Evolutionary conservation across 1,139 yeast species (phyloP).

Genomic region (Debaryomyces nepalensis): DNA sequence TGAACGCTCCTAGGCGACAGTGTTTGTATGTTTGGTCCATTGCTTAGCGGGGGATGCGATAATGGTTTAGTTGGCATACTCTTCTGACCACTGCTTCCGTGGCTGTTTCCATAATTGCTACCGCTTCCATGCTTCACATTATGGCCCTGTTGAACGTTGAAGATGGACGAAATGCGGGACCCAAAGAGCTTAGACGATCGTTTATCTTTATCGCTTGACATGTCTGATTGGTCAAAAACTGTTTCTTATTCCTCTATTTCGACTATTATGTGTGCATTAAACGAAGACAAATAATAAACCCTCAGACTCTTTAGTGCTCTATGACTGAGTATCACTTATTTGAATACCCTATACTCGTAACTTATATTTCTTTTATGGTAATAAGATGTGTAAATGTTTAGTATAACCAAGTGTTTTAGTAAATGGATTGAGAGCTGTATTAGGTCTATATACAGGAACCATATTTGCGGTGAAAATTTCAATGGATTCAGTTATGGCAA

Average conservation of each 20-base stretch:
- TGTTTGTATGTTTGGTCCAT: background rate
- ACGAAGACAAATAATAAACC: background rate
- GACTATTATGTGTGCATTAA: conserved; percentile 1
- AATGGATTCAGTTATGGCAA: background rate
- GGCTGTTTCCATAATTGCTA: background rate
- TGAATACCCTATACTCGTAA: background rate
- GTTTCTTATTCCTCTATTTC: background rate
- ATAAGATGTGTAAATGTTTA: too few species aligned
- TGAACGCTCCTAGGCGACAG: background rate
- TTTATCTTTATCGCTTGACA: conserved; percentile 21
- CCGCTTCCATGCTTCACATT: background rate
- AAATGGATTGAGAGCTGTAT: background rate
- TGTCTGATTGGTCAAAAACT: conserved; percentile 4
- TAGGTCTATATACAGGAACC: conserved; percentile 4
- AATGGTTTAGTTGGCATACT: background rate
- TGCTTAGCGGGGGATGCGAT: conserved; percentile 10
- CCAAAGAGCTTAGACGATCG: conserved; percentile 27
- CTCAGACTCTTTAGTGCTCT: background rate
- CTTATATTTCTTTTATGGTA: background rate
- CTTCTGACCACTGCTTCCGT: background rate
- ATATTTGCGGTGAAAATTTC: conserved; percentile 1
- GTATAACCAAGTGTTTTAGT: too few species aligned
- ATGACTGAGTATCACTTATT: background rate
- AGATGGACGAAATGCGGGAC: conserved; percentile 33
- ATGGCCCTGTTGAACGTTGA: conserved; percentile 21